Evolutionary conservation across 805 yeast genomes (phyloP).

Genomic region (Gaillardinia entomophila): DNA sequence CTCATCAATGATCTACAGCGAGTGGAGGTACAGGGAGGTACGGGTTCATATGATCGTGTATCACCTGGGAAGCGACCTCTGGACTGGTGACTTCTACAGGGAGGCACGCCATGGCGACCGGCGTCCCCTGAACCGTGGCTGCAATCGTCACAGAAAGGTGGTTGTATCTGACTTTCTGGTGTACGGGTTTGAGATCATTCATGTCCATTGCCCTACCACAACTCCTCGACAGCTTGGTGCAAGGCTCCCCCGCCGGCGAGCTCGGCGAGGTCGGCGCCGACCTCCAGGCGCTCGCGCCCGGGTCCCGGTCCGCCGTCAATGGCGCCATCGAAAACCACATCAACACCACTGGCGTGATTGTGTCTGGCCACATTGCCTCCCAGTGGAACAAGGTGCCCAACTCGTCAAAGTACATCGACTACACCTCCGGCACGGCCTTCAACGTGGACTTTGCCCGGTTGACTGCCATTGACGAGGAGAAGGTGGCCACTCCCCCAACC

Average conservation of each 20-base stretch:
- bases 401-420: conserved; percentile 49
- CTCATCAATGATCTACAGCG: too few species aligned
- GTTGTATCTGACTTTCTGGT: too few species aligned
- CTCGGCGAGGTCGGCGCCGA: conserved; percentile 20
- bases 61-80: too few species aligned
- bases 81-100: too few species aligned
- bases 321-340: conserved; percentile 23
- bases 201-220: conserved; percentile 19
- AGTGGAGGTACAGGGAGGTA: too few species aligned
- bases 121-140: too few species aligned
- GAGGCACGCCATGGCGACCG: too few species aligned
- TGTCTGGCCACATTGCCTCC: conserved; percentile 26
- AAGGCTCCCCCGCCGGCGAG: conserved; percentile 36
- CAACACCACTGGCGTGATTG: conserved; percentile 22
- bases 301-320: conserved; percentile 13
- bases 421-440: conserved; percentile 40
- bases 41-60: too few species aligned
- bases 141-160: too few species aligned
- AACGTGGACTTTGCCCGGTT: conserved; percentile 52
- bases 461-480: conserved; percentile 49
- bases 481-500: too few species aligned
- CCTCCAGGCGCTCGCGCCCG: conserved; percentile 17
- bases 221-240: conserved; percentile 24
- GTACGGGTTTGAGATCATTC: too few species aligned
- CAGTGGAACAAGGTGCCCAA: conserved; percentile 23